phyloP scores from a whole-genome alignment of 1,284 basidiomycete species.

The Gymnopus androsaceus region DNA sequence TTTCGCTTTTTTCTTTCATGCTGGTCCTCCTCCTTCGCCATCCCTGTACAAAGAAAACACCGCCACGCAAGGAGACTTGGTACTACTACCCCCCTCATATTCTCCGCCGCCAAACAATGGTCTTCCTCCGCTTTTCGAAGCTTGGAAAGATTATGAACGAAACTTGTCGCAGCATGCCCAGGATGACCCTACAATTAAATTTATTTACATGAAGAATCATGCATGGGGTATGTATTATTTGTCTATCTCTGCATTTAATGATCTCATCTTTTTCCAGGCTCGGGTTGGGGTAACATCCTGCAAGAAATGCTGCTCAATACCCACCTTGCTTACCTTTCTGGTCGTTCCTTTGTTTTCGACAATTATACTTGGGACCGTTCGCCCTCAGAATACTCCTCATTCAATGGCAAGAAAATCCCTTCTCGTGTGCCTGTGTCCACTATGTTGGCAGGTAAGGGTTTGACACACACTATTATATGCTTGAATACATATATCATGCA shows the following conservation, averaged over 20 bases:
- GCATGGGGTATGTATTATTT: slow-evolving; percentile 35
- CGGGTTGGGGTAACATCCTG: slow-evolving; percentile 63
- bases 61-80: not conserved
- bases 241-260: not conserved
- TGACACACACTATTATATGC: not conserved
- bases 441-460: slow-evolving; percentile 37
- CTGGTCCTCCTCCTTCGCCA: not conserved
- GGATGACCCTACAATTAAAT: slow-evolving; percentile 46
- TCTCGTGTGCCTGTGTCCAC: slow-evolving; percentile 44
- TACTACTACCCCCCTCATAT: not conserved
- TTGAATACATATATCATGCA: slow-evolving; percentile 19
- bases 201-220: slow-evolving; percentile 53
- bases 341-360: slow-evolving; percentile 15
- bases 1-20: not conserved
- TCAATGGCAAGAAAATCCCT: slow-evolving; percentile 42
- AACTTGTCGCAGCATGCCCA: slow-evolving; percentile 48
- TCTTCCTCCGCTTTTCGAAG: slow-evolving; percentile 47
- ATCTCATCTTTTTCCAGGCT: slow-evolving; percentile 27
- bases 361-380: slow-evolving; percentile 15
- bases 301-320: slow-evolving; percentile 56
- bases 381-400: slow-evolving; percentile 23
- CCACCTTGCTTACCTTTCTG: slow-evolving; percentile 42
- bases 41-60: not conserved
- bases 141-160: slow-evolving; percentile 48
- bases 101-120: not conserved